A percentile compares a stretch with the other conserved stretches of the same genome.
These are phyloP conservation scores for Linanthus parryae DNA, from an alignment of 148 eudicot genomes.

Conservation along the genomic window DNA sequence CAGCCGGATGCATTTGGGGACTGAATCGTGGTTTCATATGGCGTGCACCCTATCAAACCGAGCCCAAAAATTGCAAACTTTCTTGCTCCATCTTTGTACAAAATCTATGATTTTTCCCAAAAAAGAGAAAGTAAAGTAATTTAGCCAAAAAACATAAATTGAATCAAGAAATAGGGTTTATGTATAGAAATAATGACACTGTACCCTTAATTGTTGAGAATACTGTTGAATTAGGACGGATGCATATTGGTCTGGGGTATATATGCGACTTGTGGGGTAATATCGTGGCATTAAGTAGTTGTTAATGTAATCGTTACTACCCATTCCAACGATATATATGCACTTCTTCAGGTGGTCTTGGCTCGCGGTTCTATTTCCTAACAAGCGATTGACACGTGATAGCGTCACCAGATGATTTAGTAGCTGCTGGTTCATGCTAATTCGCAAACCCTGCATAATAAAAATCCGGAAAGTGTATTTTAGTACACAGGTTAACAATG, in stretches of 20 bases:
- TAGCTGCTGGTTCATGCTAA: constrained; percentile 33
- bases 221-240: constrained; percentile 14
- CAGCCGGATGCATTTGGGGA: constrained; percentile 20
- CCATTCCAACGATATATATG: constrained; percentile 38
- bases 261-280: constrained; percentile 12
- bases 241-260: constrained; percentile 16
- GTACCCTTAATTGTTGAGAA: constrained; percentile 20
- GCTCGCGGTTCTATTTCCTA: constrained; percentile 13
- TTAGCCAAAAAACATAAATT: not conserved
- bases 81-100: constrained; percentile 41
- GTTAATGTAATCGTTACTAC: constrained; percentile 56
- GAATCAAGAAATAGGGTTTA: not conserved
- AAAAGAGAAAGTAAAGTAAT: not conserved
- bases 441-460: constrained; percentile 1
- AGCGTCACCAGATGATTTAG: constrained; percentile 22
- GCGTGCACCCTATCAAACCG: constrained; percentile 43
- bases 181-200: not conserved
- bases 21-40: constrained; percentile 4
- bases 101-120: constrained; percentile 10
- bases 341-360: constrained; percentile 29
- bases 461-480: not conserved
- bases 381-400: constrained; percentile 2
- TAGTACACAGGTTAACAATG: no score
- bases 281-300: constrained; percentile 42
- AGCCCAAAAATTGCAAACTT: constrained; percentile 40